Base-by-base conservation (phyloP, 208 protist genomes). In the Spongospora subterranea region DNA sequence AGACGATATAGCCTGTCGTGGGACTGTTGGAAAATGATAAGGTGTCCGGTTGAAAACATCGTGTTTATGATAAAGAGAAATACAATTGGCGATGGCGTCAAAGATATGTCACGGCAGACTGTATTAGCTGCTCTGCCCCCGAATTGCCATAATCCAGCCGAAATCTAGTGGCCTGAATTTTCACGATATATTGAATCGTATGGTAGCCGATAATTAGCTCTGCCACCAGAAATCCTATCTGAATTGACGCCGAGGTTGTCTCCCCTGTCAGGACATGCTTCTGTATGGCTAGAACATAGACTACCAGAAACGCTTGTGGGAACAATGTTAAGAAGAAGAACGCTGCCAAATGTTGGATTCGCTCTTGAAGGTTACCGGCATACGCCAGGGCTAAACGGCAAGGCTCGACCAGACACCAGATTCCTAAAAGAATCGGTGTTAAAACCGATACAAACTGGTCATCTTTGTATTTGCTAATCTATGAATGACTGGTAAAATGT, bases 291-390 rank as follows among this genome's bases (percentile, higher is more conserved):
- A 35, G 11, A 20, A 43, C n/a, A 17, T 35, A 35, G 71, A 6
- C n/a, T 6, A 82, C 71, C 71, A 82, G n/a, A 43, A 82, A 35
- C 71, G 35, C 6, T 82, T 82, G 71, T 43, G 71, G 71, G 71
- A 82, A 82, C 35, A 82, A 45, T 35, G 71, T 39, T 43, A 82
- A n/a, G n/a, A 82, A 82, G 71, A 82, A 82, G 71, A 82, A 82
- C n/a, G 71, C 71, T 20, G 71, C 71, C n/a, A 82, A n/a, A 43
- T 82, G 71, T n/a, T 82, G 71, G 17, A 82, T n/a, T 20, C 71
- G 71, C 40, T 82, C 71, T 43, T 43, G n/a, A 6, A 82, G n/a
- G 71, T 82, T 82, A 20, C 71, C 71, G n/a, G n/a, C n/a, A n/a
- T 82, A 35, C 17, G 35, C 71, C 40, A 82, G 71, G 35, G 35